Percentiles rank a stretch among this genome's conserved stretches.
Evolutionary conservation across 2,329 filamentous ascomycete species (phyloP).

Genomic region (Aureobasidium sp.): DNA sequence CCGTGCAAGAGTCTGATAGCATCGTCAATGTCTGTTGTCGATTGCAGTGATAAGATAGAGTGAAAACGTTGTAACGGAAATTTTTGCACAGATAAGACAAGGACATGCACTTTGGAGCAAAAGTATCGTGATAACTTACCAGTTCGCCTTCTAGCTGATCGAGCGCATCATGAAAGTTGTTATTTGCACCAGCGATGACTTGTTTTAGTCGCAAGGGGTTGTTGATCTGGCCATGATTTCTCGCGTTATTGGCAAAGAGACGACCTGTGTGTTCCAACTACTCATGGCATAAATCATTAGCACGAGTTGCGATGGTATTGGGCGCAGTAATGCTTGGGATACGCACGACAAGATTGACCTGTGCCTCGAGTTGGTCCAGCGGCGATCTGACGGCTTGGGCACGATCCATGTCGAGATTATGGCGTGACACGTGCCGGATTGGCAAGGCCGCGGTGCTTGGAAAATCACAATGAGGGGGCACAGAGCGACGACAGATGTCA

Average conservation of each 20-base stretch:
- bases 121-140: conserved; percentile 22
- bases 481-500: neutral
- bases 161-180: conserved; percentile 45
- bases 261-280: conserved; percentile 40
- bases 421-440: conserved; percentile 6
- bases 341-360: conserved; percentile 43
- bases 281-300: neutral
- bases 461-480: neutral
- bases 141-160: conserved; percentile 45
- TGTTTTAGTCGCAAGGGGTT: conserved; percentile 31
- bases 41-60: neutral
- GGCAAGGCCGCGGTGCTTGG: neutral
- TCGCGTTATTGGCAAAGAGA: conserved; percentile 36
- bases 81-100: neutral
- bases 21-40: conserved; percentile 4
- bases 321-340: neutral
- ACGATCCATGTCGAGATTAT: conserved; percentile 16
- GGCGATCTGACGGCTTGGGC: conserved; percentile 21
- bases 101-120: neutral
- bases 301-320: neutral
- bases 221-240: conserved; percentile 26
- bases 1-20: conserved; percentile 25
- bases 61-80: neutral
- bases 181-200: conserved; percentile 34
- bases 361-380: conserved; percentile 40